Evolutionary conservation across 2,329 filamentous ascomycete genomes (phyloP).

Genomic region (Nemania sp.): DNA sequence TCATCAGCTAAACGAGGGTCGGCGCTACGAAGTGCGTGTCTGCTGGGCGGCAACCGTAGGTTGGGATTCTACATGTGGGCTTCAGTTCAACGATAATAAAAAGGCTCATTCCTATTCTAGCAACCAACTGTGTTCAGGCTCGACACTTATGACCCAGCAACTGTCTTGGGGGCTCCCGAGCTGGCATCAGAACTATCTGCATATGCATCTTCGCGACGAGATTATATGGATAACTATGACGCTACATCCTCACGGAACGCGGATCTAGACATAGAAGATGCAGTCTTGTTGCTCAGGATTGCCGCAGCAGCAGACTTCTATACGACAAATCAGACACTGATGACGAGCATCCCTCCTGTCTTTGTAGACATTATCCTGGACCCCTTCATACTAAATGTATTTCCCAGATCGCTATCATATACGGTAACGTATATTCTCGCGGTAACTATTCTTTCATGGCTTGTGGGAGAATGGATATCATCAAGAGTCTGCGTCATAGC

Average conservation of each 20-base stretch:
- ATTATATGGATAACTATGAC: conserved; percentile 26
- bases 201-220: conserved; percentile 60
- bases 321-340: conserved; percentile 71
- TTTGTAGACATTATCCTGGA: conserved; percentile 83
- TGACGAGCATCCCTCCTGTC: conserved; percentile 74
- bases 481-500: conserved; percentile 38
- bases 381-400: conserved; percentile 76
- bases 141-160: conserved; percentile 62
- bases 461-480: conserved; percentile 46
- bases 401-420: conserved; percentile 76
- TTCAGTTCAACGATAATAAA: conserved; percentile 22
- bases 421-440: conserved; percentile 69
- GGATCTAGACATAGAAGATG: conserved; percentile 41
- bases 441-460: conserved; percentile 57
- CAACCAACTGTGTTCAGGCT: conserved; percentile 84
- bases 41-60: conserved; percentile 93
- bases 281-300: conserved; percentile 72
- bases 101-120: conserved; percentile 49
- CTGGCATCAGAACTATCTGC: conserved; percentile 67
- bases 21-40: conserved; percentile 86
- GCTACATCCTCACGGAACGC: conserved; percentile 1
- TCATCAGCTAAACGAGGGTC: conserved; percentile 66
- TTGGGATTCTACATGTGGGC: conserved; percentile 30
- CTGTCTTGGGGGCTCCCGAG: conserved; percentile 63
- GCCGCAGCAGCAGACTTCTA: conserved; percentile 83